A percentile compares a stretch with the other conserved stretches of the same genome.
These are phyloP conservation scores for Dendrothele bispora DNA, from an alignment of 768 basidiomycete genomes.

Conservation along the genomic window DNA sequence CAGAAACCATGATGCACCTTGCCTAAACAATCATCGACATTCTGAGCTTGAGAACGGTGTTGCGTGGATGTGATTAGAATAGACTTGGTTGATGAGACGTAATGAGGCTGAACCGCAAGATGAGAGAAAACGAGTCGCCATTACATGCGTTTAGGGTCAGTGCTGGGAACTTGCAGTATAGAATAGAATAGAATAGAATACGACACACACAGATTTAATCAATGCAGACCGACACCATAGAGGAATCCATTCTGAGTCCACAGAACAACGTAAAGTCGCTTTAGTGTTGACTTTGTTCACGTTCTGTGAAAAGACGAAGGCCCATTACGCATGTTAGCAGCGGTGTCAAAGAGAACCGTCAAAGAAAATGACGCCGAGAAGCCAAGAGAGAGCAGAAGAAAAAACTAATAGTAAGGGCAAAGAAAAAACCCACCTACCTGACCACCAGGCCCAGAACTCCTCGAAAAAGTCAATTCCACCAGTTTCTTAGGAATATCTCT, in stretches of 20 bases:
- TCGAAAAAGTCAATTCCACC: constrained; percentile 67
- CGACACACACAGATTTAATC: constrained; percentile 44
- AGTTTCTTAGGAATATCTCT: constrained; percentile 45
- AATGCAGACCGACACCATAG: constrained; percentile 56
- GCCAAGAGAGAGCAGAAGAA: too few species aligned
- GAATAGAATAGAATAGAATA: not conserved
- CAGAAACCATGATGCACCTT: constrained; percentile 46
- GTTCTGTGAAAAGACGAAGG: constrained; percentile 45
- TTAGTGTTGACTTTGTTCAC: constrained; percentile 92
- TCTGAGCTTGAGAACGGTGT: constrained; percentile 77
- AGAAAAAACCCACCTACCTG: too few species aligned
- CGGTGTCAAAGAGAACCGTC: not conserved
- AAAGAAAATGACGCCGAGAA: constrained; percentile 4
- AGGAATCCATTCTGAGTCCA: constrained; percentile 69
- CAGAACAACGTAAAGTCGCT: constrained; percentile 59
- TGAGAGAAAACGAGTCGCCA: not conserved
- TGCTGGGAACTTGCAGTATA: not conserved
- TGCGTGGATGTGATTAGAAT: constrained; percentile 68
- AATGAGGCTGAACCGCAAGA: constrained; percentile 48
- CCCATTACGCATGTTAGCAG: not conserved
- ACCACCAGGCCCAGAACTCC: constrained; percentile 85
- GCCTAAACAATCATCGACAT: constrained; percentile 66
- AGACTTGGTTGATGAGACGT: constrained; percentile 65
- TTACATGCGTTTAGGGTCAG: not conserved
- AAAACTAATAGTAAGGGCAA: too few species aligned